Percentiles rank a stretch among this genome's conserved stretches.
Evolutionary conservation across 2,329 filamentous ascomycete genomes (phyloP).

Genomic region (Aotearoamyces nothofagi): DNA sequence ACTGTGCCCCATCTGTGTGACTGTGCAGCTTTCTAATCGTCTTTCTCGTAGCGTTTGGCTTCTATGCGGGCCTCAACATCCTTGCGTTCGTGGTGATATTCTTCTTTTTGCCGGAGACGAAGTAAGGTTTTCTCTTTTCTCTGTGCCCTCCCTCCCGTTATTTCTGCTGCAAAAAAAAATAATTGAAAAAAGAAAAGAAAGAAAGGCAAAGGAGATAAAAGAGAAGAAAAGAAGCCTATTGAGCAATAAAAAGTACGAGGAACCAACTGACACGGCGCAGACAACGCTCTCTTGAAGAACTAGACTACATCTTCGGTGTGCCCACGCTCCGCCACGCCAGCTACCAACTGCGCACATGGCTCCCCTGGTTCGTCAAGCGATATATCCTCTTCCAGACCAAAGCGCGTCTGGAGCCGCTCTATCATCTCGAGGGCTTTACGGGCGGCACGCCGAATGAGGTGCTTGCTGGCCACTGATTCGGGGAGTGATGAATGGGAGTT

Average conservation of each 20-base stretch:
- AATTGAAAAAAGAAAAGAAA: too few species aligned
- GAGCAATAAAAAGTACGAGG: too few species aligned
- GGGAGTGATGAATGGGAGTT: too few species aligned
- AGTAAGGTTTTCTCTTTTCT: too few species aligned
- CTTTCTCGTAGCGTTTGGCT: slow-evolving; percentile 28
- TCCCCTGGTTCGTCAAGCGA: slow-evolving; percentile 4
- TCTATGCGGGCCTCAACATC: slow-evolving; percentile 38
- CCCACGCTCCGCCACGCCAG: slow-evolving; percentile 3
- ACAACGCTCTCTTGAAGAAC: slow-evolving; percentile 18
- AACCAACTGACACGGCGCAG: too few species aligned
- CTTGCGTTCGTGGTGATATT: slow-evolving; percentile 38
- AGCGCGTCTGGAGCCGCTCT: slow-evolving; percentile 31
- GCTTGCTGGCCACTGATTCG: too few species aligned
- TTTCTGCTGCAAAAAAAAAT: too few species aligned
- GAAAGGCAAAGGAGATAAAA: too few species aligned
- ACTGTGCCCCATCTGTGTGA: neutral
- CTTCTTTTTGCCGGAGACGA: slow-evolving; percentile 37
- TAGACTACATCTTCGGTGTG: slow-evolving; percentile 28
- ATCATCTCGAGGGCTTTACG: slow-evolving; percentile 26
- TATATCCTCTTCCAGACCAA: slow-evolving; percentile 19
- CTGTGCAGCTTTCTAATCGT: neutral
- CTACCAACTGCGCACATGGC: slow-evolving; percentile 2
- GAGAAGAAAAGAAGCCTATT: too few species aligned
- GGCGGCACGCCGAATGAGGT: neutral
- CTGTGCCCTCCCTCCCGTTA: too few species aligned